Percentiles rank a stretch among this genome's conserved stretches.
phyloP scores from a whole-genome alignment of 2,329 filamentous ascomycete genomes.

The Pseudohalonectria lignicola region DNA sequence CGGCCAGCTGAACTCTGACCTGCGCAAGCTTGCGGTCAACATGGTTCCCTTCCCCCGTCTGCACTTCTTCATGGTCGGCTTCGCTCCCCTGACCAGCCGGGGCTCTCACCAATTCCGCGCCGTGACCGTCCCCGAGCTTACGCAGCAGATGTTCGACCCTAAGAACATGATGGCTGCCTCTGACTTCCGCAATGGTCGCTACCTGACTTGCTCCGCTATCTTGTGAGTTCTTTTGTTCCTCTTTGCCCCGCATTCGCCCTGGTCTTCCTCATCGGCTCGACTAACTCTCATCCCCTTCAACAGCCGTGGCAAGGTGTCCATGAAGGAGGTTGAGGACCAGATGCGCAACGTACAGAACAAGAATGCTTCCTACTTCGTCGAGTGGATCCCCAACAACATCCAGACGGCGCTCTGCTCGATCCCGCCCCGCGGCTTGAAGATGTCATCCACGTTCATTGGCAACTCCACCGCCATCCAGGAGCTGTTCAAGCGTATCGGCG shows the following conservation, averaged over 20 bases:
- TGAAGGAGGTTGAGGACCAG: slow-evolving; percentile 99
- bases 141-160: slow-evolving; percentile 99
- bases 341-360: slow-evolving; percentile 99
- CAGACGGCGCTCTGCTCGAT: slow-evolving; percentile 99
- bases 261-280: too few species aligned
- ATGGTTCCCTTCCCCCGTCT: slow-evolving; percentile 99
- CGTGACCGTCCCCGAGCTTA: slow-evolving; percentile 93
- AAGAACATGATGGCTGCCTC: slow-evolving; percentile 99
- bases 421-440: slow-evolving; percentile 93
- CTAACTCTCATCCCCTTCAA: too few species aligned
- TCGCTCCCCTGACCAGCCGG: slow-evolving; percentile 88
- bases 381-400: slow-evolving; percentile 99
- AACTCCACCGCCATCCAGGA: slow-evolving; percentile 99
- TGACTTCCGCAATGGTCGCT: slow-evolving; percentile 99
- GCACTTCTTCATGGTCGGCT: slow-evolving; percentile 99
- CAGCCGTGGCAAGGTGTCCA: slow-evolving; percentile 96
- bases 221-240: slow-evolving; percentile 58
- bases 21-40: slow-evolving; percentile 99
- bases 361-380: slow-evolving; percentile 98
- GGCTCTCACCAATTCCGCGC: slow-evolving; percentile 90
- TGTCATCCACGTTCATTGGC: slow-evolving; percentile 98
- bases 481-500: slow-evolving; percentile 99
- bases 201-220: slow-evolving; percentile 98
- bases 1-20: slow-evolving; percentile 98
- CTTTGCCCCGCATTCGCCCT: neutral